A percentile compares a stretch with the other conserved stretches of the same genome.
These are phyloP conservation scores for Penicillium macrosclerotiorum DNA, from an alignment of 495 filamentous ascomycete genomes.

Conservation along the genomic window DNA sequence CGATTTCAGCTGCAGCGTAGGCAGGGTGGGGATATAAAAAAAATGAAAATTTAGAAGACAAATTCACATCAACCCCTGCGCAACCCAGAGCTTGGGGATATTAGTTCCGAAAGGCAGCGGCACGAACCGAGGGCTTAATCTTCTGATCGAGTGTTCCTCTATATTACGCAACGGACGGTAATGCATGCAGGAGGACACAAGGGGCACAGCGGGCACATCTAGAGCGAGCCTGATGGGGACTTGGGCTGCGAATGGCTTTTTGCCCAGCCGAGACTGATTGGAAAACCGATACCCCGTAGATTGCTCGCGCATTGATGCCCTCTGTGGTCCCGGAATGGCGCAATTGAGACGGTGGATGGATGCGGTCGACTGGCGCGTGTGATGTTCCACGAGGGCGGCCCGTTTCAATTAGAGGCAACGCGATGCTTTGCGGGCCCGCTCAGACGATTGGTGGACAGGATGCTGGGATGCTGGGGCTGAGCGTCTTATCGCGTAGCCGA, in stretches of 20 bases:
- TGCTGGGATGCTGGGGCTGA: not conserved
- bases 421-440: too few species aligned
- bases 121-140: conserved; percentile 18
- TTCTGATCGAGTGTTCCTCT: conserved; percentile 6
- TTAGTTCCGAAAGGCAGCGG: conserved; percentile 5
- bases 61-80: not conserved
- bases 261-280: too few species aligned
- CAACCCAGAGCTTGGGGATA: not conserved
- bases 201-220: too few species aligned
- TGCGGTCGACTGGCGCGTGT: not conserved
- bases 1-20: too few species aligned
- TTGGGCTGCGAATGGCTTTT: not conserved
- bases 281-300: too few species aligned
- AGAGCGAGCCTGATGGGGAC: too few species aligned
- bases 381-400: not conserved
- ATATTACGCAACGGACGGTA: not conserved
- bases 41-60: too few species aligned
- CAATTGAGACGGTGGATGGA: conserved; percentile 4
- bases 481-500: conserved; percentile 17
- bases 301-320: not conserved
- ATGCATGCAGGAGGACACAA: not conserved
- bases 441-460: too few species aligned
- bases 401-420: not conserved
- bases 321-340: not conserved
- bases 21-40: too few species aligned